Percentiles rank a stretch among this genome's conserved stretches.
These are phyloP conservation scores for Ceratocystiopsis minuta DNA, from an alignment of 2,329 filamentous ascomycete genomes.

Conservation along the genomic window DNA sequence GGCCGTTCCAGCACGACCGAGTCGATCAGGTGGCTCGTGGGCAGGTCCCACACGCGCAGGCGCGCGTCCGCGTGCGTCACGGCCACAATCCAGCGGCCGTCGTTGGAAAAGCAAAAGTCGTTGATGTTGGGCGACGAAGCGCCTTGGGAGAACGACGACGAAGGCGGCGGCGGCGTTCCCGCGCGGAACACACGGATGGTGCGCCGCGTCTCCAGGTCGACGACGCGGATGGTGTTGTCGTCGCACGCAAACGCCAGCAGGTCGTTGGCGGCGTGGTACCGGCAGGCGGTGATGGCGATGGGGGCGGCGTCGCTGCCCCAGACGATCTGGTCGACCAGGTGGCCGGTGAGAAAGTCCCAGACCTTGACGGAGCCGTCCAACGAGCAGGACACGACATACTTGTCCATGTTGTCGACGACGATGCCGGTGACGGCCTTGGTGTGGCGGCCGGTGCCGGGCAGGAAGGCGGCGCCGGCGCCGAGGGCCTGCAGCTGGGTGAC, in stretches of 20 bases:
- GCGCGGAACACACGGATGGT: slow-evolving; percentile 89
- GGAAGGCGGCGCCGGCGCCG: slow-evolving; percentile 13
- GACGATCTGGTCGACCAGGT: slow-evolving; percentile 61
- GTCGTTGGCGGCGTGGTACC: slow-evolving; percentile 69
- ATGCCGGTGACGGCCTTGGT: slow-evolving; percentile 70
- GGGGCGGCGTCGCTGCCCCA: slow-evolving; percentile 60
- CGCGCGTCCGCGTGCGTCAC: slow-evolving; percentile 67
- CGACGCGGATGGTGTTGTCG: slow-evolving; percentile 70
- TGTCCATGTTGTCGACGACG: slow-evolving; percentile 77
- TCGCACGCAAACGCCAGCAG: slow-evolving; percentile 78
- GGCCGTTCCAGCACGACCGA: slow-evolving; percentile 63
- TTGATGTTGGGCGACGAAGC: slow-evolving; percentile 31
- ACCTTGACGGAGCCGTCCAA: slow-evolving; percentile 91
- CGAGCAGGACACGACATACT: slow-evolving; percentile 67
- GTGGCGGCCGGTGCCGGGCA: slow-evolving; percentile 51
- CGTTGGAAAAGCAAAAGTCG: slow-evolving; percentile 76
- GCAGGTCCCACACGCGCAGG: slow-evolving; percentile 82
- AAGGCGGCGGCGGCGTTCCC: slow-evolving; percentile 23
- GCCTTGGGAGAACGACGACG: too few species aligned
- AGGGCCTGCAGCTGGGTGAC: slow-evolving; percentile 35
- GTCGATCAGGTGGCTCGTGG: slow-evolving; percentile 89
- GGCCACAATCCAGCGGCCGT: slow-evolving; percentile 85
- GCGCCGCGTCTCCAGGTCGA: slow-evolving; percentile 80
- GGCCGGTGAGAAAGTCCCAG: slow-evolving; percentile 84
- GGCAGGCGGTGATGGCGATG: slow-evolving; percentile 55